phyloP scores from a whole-genome alignment of 495 filamentous ascomycete species.

The Aspergillus homomorphus region DNA sequence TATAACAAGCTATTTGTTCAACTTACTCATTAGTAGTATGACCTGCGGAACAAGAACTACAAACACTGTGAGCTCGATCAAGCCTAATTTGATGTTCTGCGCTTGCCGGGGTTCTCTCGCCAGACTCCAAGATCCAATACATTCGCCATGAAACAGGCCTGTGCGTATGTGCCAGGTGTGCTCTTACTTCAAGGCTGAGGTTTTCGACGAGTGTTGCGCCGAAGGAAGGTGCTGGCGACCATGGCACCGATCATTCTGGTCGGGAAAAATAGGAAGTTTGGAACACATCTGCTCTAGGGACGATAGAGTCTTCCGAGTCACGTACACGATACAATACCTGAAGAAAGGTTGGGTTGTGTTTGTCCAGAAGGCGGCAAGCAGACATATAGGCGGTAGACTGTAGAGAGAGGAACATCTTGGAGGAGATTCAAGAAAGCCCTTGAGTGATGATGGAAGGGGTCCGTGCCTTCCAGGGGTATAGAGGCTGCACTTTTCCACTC shows the following conservation, averaged over 20 bases:
- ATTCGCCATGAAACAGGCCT: conserved; percentile 12
- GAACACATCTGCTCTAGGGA: conserved; percentile 13
- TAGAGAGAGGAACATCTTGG: conserved; percentile 7
- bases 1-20: not conserved
- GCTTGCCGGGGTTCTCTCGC: conserved; percentile 13
- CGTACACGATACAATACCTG: conserved; percentile 12
- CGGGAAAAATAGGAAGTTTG: conserved; percentile 14
- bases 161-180: conserved; percentile 12
- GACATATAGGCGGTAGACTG: conserved; percentile 15
- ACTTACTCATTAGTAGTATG: conserved; percentile 9
- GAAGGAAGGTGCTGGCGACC: conserved; percentile 17
- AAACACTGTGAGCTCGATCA: conserved; percentile 1
- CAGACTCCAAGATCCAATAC: conserved; percentile 11
- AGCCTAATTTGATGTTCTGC: not conserved
- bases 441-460: not conserved
- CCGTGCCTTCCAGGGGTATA: not conserved
- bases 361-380: conserved; percentile 16
- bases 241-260: conserved; percentile 14
- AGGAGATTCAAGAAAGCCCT: conserved; percentile 9
- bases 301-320: not conserved
- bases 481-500: conserved; percentile 6
- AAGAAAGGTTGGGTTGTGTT: conserved; percentile 18
- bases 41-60: not conserved
- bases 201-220: conserved; percentile 10
- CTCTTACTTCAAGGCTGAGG: conserved; percentile 15